phyloP scores from a whole-genome alignment of 768 basidiomycete genomes.

The Epithele typhae region DNA sequence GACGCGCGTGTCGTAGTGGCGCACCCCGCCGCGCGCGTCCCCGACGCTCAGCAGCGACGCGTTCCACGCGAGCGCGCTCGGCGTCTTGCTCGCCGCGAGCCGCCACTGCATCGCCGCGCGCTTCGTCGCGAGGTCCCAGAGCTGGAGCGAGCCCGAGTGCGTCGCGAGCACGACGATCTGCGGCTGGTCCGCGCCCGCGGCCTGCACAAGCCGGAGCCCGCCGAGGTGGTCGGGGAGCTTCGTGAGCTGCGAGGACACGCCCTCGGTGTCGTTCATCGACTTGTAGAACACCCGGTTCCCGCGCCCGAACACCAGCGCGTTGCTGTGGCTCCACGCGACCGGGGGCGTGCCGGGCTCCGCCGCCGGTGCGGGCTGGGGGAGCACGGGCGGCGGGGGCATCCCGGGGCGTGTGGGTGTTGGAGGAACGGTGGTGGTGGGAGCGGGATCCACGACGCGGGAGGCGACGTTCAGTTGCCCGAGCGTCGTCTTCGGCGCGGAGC shows the following conservation, averaged over 20 bases:
- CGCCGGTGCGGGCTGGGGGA: background rate
- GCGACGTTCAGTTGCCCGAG: slow-evolving; percentile 11
- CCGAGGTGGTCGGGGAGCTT: slow-evolving; percentile 45
- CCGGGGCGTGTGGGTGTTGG: background rate
- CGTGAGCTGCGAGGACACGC: slow-evolving; percentile 46
- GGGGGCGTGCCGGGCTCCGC: slow-evolving; percentile 21
- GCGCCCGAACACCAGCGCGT: slow-evolving; percentile 46
- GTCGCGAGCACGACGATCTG: slow-evolving; percentile 58
- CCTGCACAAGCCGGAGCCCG: slow-evolving; percentile 39
- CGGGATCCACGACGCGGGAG: slow-evolving; percentile 1
- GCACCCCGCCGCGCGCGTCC: slow-evolving; percentile 63
- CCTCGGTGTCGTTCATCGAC: slow-evolving; percentile 30
- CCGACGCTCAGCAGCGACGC: slow-evolving; percentile 63
- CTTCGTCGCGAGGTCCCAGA: slow-evolving; percentile 65
- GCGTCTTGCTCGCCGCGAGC: slow-evolving; percentile 58
- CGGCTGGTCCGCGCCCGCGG: slow-evolving; percentile 27
- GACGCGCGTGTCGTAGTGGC: slow-evolving; percentile 64
- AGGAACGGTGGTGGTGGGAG: slow-evolving; percentile 10
- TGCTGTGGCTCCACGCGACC: slow-evolving; percentile 39
- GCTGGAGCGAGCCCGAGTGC: slow-evolving; percentile 58
- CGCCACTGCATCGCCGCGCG: slow-evolving; percentile 50
- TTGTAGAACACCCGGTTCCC: slow-evolving; percentile 54
- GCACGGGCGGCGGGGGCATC: background rate
- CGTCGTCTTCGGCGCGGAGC: slow-evolving; percentile 8
- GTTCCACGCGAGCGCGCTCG: slow-evolving; percentile 64